A percentile compares a stretch with the other conserved stretches of the same genome.
phyloP scores from a whole-genome alignment of 1,284 basidiomycete species.

The Apiotrichum akiyoshidainum region DNA sequence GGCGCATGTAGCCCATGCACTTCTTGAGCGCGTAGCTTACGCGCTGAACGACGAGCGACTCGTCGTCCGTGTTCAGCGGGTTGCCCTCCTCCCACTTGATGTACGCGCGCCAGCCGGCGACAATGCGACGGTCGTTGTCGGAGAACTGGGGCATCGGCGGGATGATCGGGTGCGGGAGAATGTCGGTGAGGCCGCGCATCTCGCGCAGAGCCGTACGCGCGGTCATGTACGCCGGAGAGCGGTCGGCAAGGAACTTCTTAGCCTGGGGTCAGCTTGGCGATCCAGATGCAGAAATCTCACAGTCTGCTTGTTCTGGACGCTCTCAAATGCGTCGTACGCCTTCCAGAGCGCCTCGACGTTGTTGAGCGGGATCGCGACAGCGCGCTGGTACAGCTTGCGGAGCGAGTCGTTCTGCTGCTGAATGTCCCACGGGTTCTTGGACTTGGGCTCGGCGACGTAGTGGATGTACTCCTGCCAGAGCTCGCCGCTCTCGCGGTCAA shows the following conservation, averaged over 20 bases:
- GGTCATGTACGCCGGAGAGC: constrained; percentile 85
- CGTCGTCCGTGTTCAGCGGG: constrained; percentile 83
- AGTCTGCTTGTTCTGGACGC: constrained; percentile 81
- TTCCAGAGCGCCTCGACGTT: constrained; percentile 93
- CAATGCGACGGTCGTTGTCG: constrained; percentile 66
- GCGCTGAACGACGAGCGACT: constrained; percentile 61
- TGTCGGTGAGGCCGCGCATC: constrained; percentile 64
- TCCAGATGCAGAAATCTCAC: background rate
- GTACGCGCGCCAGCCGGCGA: constrained; percentile 85
- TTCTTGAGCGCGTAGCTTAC: constrained; percentile 82
- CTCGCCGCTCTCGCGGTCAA: constrained; percentile 58
- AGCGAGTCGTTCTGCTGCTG: constrained; percentile 93
- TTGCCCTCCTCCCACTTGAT: constrained; percentile 95
- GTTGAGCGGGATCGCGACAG: constrained; percentile 87
- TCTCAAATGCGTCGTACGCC: constrained; percentile 92
- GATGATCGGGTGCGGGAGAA: constrained; percentile 62
- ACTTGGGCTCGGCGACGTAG: constrained; percentile 75
- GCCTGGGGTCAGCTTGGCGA: constrained; percentile 55
- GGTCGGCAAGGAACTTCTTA: constrained; percentile 87
- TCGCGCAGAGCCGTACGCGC: constrained; percentile 84
- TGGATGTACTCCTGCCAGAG: constrained; percentile 68
- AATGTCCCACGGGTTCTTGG: constrained; percentile 83
- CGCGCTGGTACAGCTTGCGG: constrained; percentile 87
- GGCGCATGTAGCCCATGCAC: constrained; percentile 78
- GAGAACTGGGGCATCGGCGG: constrained; percentile 73